Base-by-base conservation (phyloP, 1,284 basidiomycete genomes). In the Anthracocystis panici-leucophaei region DNA sequence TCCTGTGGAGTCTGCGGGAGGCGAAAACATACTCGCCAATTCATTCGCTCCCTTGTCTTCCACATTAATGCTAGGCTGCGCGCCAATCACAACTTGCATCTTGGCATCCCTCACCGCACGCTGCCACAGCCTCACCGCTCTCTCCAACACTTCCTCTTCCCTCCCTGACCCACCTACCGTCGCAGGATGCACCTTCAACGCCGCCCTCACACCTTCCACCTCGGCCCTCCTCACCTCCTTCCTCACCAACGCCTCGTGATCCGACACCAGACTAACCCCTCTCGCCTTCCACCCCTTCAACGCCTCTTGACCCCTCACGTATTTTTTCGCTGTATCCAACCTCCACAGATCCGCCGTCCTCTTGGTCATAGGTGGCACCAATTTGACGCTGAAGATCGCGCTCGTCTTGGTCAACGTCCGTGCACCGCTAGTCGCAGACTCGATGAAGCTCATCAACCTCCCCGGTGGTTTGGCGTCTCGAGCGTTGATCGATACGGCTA, bases 271-370 rank as follows among this genome's bases (percentile, higher is more conserved):
- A 1, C 91, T 91, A 11, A 97, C 89, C 7, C 94, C 93, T 29
- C 95, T 89, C 42, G 95, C 91, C 77, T 91, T 92, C 95, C 96
- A 98, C 1, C 79, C 78, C 4, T 89, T 90, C 27, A 98, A 88
- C 3, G 89, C 86, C 81, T 97, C 94, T 83, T 98, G 94, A 2
- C 95, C 95, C 25, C 91, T 89, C 0, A 99, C 94, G 84, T 95
- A 96, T 85, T 94, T 95, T 84, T 93, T 92, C 18, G 92, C 91
- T 1, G 96, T 98, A 86, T 98, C 94, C 56, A 98, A 88, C 53
- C 95, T 88, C 95, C 96, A 98, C 12, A 98, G 88, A 69, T 98
- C 95, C 82, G 90, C 90, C 1, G 93, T 90, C 2, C 92, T 94
- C 45, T 93, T 91, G 9, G 93, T 95, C 71, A 94, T 86, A 4